Evolutionary conservation across 2,329 filamentous ascomycete genomes (phyloP), one percentile per base, ranked within the genome.

Genomic region (Botrytis pseudocinerea): DNA sequence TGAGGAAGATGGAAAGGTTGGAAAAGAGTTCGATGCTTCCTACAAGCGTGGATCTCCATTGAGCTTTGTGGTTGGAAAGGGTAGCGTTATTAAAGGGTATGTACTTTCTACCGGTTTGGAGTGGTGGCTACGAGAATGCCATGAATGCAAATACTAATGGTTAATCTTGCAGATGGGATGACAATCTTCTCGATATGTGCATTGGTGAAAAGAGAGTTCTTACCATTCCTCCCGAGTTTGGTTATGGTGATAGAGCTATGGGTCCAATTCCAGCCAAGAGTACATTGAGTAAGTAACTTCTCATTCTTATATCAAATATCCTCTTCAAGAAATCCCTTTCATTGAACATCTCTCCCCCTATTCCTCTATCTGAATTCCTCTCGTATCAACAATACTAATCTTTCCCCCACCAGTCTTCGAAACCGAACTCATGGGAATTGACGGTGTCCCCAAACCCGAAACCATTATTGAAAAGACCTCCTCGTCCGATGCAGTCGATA

Each of bases 181-280:
- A 97, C 81, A 95, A 95, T 68, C 87, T 98, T 57, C 79, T 96
- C 71, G 93, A 93, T 80, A 98, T 98, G 95, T 98, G 96, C 84
- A 92, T 97, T 78, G 95, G 96, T 75, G 95, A 98, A 87, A 95
- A 95, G 87, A 89, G 92, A 78, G 95, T 89, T 72, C 84, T 99
- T 82, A 98, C 92, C 32, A 96, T 99, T 73, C 94, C 94, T n/a
- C 93, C 95, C 32, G 89, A 91, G 80, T 85, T 92, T 80, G 96
- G 90, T 65, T 99, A 98, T 83, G 96, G 96, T 69, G 85, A 91
- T 75, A 87, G 90, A 71, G 86, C 83, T 54, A 88, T 93, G 81
- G 94, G 94, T 1, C 94, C 94, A 35, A 98, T 98, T 80, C 94
- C 95, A 28, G 90, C 88, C 7, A 91, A 90, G 46, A 90, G 92